phyloP scores from a whole-genome alignment of 2,329 filamentous ascomycete genomes.

The Colletotrichum salicis region DNA sequence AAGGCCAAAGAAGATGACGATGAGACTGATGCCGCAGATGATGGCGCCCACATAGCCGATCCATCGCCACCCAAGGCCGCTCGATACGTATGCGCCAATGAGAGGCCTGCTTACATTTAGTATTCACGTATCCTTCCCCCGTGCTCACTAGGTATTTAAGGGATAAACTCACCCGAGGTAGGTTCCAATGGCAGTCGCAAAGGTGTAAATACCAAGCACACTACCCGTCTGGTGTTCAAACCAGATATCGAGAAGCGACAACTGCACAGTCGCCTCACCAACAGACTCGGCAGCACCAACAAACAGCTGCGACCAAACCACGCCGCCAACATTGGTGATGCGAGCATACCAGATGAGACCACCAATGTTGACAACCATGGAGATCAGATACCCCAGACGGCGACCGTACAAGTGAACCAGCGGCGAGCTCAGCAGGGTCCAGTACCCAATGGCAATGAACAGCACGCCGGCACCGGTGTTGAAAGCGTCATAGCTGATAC shows the following conservation, averaged over 20 bases:
- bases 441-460: conserved; percentile 66
- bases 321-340: conserved; percentile 53
- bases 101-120: conserved; percentile 47
- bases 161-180: conserved; percentile 54
- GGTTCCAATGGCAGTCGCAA: conserved; percentile 66
- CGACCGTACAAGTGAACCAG: conserved; percentile 65
- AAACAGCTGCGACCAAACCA: conserved; percentile 66
- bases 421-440: conserved; percentile 63
- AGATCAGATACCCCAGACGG: conserved; percentile 64
- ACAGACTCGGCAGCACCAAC: conserved; percentile 67
- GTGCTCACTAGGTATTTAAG: background rate
- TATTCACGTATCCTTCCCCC: background rate
- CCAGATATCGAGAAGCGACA: conserved; percentile 67
- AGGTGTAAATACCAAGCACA: conserved; percentile 64
- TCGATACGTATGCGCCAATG: conserved; percentile 61
- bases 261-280: conserved; percentile 65
- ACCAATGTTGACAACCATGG: conserved; percentile 58
- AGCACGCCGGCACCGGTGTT: conserved; percentile 68
- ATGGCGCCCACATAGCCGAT: conserved; percentile 63
- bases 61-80: conserved; percentile 64
- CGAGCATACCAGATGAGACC: conserved; percentile 65
- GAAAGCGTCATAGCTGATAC: conserved; percentile 61
- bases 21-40: conserved; percentile 57
- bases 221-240: conserved; percentile 67
- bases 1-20: conserved; percentile 61